phyloP scores from a whole-genome alignment of 2,329 filamentous ascomycete genomes.

The Diaporthe sp. region DNA sequence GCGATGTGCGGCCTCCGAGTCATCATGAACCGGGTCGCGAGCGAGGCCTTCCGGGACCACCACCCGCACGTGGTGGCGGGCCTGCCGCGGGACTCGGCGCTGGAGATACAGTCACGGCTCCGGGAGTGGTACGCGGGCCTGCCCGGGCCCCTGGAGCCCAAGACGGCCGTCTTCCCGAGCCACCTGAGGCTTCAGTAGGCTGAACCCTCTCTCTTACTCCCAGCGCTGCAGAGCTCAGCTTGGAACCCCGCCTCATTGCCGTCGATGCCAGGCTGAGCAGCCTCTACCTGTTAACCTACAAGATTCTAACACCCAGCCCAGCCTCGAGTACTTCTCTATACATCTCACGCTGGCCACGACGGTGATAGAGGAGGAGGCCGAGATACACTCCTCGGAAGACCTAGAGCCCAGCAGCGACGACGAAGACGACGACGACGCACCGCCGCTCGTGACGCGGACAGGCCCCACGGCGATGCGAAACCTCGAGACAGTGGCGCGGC shows the following conservation, averaged over 20 bases:
- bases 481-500: conserved; percentile 18
- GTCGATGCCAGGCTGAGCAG: not conserved
- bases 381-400: not conserved
- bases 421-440: not conserved
- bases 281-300: not conserved
- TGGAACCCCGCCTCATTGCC: too few species aligned
- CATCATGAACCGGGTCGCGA: conserved; percentile 2
- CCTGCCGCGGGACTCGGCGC: not conserved
- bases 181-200: conserved; percentile 9
- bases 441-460: not conserved
- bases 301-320: not conserved
- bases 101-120: not conserved
- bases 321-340: not conserved
- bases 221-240: not conserved
- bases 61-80: not conserved
- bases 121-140: not conserved
- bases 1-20: conserved; percentile 10
- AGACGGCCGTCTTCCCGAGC: not conserved
- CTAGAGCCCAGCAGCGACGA: not conserved
- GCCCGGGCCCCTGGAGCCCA: not conserved
- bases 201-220: not conserved
- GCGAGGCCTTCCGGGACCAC: not conserved
- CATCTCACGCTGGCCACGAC: not conserved
- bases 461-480: not conserved
- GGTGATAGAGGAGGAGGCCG: conserved; percentile 2